Evolutionary conservation across 306 rosid genomes (phyloP).

Genomic region (Cicer pinnatifidum): DNA sequence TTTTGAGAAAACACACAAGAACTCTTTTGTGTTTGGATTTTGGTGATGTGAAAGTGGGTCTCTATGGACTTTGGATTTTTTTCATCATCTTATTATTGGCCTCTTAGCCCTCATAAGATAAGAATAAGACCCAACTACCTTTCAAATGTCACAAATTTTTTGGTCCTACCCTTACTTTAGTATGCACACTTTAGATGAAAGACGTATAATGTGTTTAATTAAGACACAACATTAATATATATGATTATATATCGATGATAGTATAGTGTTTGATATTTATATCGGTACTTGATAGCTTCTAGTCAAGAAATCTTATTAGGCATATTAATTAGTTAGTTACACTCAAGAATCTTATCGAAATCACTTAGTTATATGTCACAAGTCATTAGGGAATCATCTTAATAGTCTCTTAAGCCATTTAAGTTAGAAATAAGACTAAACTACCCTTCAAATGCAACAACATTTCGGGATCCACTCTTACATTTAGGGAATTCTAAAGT

Average conservation of each 20-base stretch:
- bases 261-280: no score
- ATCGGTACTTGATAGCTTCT: no score
- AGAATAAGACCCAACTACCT: slow-evolving; percentile 3
- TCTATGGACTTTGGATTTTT: slow-evolving; percentile 42
- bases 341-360: no score
- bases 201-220: no score
- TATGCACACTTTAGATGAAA: no score
- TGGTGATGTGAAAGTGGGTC: slow-evolving; percentile 45
- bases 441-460: slow-evolving; percentile 21
- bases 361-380: no score
- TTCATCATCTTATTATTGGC: slow-evolving; percentile 44
- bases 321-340: no score
- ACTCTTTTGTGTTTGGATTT: slow-evolving; percentile 47
- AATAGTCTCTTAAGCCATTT: slow-evolving; percentile 32
- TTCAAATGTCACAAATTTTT: slow-evolving; percentile 14
- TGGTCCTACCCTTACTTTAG: background rate
- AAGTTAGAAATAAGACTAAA: slow-evolving; percentile 24
- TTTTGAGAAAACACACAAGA: slow-evolving; percentile 44
- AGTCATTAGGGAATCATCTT: slow-evolving; percentile 4
- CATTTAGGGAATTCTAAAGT: background rate
- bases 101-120: slow-evolving; percentile 39
- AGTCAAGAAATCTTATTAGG: no score
- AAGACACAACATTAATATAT: no score
- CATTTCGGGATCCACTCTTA: background rate
- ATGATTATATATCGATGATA: no score